Evolutionary conservation across 2,329 filamentous ascomycete species (phyloP), one percentile per base, ranked within the genome.

Genomic region (Cladosporium colombiae): DNA sequence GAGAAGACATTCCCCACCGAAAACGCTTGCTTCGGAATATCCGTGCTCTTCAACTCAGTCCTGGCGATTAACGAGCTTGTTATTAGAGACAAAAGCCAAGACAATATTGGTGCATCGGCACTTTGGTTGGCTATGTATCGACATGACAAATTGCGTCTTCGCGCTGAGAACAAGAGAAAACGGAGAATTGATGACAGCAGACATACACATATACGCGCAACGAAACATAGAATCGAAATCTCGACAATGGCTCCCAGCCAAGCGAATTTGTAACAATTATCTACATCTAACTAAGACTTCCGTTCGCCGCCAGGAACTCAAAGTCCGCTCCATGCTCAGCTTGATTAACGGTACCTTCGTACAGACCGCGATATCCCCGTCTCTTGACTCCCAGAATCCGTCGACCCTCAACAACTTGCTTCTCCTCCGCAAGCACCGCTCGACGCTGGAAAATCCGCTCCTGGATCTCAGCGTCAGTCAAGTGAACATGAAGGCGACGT

Each of bases 251-350:
- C 2, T 44, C n/a, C 1, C 7, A 3, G n/a, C 40, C n/a, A 46
- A 23, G n/a, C 7, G 13, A 6, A 23, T 8, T 29, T 31, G 29
- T 35, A 14, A 31, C 6, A 10, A 18, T 8, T 29, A 7, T 5
- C 4, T 18, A 52, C 1, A 5, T 18, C n/a, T 29, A 29, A 29
- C 4, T 7, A 18, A 25, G 49, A 18, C 2, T 52, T 3, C 49
- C 49, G 18, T 60, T 66, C 3, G 74, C 73, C 8, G 72, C 86
- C 59, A 89, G 74, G 66, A 89, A 89, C 67, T 85, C 85, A 75
- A 89, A 89, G 72, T 89, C 86, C 0, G 81, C 84, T 0, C 87
- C 87, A 2, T 81, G 70, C 68, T 88, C 81, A 0, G 86, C 86
- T 73, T 88, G 85, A 21, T 86, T 88, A 0, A 88, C 87, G n/a